Percentiles rank a stretch among this genome's conserved stretches.
Conservation (phyloP, 208 protist species). For the Trypanosoma conorhini region DNA sequence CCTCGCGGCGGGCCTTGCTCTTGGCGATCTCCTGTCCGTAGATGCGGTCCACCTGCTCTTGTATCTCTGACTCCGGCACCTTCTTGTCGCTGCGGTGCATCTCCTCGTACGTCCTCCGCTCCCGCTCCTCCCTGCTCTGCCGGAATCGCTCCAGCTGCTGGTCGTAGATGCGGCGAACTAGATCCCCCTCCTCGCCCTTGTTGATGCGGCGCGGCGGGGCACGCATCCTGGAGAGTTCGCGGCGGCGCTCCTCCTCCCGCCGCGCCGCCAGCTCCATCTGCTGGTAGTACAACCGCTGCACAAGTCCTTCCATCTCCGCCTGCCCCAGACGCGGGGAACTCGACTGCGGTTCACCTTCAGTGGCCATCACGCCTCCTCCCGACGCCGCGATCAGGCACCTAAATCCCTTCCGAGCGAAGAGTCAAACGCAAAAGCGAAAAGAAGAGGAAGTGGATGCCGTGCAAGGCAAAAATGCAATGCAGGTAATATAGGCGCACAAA, state of each 20-base stretch:
- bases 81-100: conserved; percentile 65
- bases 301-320: conserved; percentile 61
- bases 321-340: conserved; percentile 36
- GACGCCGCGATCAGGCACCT: not conserved
- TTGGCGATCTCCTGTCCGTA: conserved; percentile 73
- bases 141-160: conserved; percentile 76
- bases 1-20: conserved; percentile 44
- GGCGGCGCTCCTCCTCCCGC: conserved; percentile 60
- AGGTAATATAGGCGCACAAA: not conserved
- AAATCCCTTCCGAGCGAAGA: not conserved
- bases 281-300: conserved; percentile 78
- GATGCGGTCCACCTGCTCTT: conserved; percentile 80
- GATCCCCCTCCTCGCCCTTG: conserved; percentile 50
- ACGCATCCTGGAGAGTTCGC: conserved; percentile 37
- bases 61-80: conserved; percentile 58
- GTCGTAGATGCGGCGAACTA: conserved; percentile 80
- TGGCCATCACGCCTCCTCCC: conserved; percentile 3
- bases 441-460: not conserved
- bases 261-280: conserved; percentile 70
- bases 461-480: not conserved
- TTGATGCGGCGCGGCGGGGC: conserved; percentile 33
- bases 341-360: conserved; percentile 21
- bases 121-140: conserved; percentile 49
- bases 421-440: not conserved
- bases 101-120: conserved; percentile 59